Conservation (phyloP, 441 rosid genomes). For the Adansonia gregorii region DNA sequence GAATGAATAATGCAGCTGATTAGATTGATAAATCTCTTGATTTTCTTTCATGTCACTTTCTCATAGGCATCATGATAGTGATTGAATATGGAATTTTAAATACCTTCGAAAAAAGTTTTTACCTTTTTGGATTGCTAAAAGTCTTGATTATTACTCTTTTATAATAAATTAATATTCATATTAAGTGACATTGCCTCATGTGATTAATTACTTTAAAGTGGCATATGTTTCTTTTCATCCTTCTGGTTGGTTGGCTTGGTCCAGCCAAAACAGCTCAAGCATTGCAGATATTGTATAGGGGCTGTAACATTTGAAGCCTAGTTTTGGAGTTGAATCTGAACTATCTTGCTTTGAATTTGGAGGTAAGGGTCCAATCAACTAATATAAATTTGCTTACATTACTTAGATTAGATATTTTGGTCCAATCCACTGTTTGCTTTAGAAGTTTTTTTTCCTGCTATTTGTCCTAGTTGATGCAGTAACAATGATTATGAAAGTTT, state of each 20-base stretch:
- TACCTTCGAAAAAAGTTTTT: neutral
- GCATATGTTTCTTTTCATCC: neutral
- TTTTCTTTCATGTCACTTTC: slow-evolving; percentile 12
- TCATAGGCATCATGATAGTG: neutral
- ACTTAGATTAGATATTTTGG: neutral
- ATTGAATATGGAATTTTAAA: neutral
- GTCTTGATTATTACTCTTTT: neutral
- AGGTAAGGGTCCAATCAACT: neutral
- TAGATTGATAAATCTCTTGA: neutral
- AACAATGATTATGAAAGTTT: neutral
- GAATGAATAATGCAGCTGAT: neutral
- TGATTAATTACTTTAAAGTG: neutral
- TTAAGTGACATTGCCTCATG: neutral
- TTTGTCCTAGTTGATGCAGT: neutral
- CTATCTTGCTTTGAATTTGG: neutral
- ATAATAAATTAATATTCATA: neutral
- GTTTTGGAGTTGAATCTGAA: neutral
- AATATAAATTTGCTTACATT: neutral
- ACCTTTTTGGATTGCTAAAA: slow-evolving; percentile 5
- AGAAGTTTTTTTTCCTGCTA: neutral
- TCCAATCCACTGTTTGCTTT: neutral
- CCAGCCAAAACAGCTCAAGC: slow-evolving; percentile 2
- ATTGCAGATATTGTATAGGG: neutral
- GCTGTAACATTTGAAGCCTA: neutral
- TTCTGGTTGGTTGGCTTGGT: neutral